Evolutionary conservation across 2,329 filamentous ascomycete species (phyloP).

Genomic region (Epichloe sp.): DNA sequence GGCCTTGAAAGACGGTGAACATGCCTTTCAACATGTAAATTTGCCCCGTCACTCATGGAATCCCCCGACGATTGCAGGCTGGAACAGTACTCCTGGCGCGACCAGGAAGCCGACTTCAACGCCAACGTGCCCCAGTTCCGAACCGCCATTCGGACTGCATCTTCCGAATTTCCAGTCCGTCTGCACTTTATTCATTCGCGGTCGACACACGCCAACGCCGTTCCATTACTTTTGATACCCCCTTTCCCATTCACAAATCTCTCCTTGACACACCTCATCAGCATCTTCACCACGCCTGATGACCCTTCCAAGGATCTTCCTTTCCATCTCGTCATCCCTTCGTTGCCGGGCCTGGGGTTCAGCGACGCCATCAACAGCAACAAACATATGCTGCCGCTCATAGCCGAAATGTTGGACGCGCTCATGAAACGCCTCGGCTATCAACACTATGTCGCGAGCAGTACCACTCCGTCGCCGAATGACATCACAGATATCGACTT

Average conservation of each 20-base stretch:
- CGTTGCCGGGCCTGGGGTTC: constrained; percentile 53
- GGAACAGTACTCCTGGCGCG: constrained; percentile 52
- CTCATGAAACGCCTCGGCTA: constrained; percentile 52
- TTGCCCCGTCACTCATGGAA: not conserved
- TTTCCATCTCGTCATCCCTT: constrained; percentile 55
- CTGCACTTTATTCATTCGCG: constrained; percentile 53
- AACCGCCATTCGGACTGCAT: constrained; percentile 34
- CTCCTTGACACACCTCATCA: constrained; percentile 41
- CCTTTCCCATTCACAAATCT: constrained; percentile 54
- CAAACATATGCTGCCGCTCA: constrained; percentile 34
- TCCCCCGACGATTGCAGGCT: constrained; percentile 31
- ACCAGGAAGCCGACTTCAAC: constrained; percentile 46
- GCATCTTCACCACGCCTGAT: constrained; percentile 39
- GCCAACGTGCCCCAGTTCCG: constrained; percentile 49
- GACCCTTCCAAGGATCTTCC: constrained; percentile 31
- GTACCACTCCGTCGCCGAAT: constrained; percentile 32
- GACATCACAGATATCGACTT: constrained; percentile 39
- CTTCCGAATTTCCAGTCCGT: constrained; percentile 30
- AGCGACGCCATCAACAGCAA: constrained; percentile 45
- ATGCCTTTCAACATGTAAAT: not conserved
- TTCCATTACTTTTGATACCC: constrained; percentile 52
- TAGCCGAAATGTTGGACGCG: constrained; percentile 40
- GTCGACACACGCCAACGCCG: constrained; percentile 38
- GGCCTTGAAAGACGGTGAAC: not conserved
- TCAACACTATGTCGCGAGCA: constrained; percentile 42